Percentiles rank a stretch among this genome's conserved stretches.
Evolutionary conservation across 371 early-diverging fungal species (phyloP).

Genomic region (Actinomortierella ambigua): DNA sequence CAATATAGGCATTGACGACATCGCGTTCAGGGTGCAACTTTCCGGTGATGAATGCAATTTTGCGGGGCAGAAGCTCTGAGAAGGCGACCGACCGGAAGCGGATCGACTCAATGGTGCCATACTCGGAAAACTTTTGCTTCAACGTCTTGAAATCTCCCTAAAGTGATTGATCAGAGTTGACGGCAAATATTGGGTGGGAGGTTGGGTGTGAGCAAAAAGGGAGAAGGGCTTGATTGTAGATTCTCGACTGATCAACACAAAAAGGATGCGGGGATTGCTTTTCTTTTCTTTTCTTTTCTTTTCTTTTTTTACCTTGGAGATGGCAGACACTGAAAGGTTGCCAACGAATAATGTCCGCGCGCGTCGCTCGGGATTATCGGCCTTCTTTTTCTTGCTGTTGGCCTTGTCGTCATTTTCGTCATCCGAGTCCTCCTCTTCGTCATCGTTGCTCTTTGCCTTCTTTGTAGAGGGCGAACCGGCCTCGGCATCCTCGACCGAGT

Average conservation of each 20-base stretch:
- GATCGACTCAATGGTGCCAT: constrained; percentile 82
- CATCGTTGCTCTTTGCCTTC: constrained; percentile 31
- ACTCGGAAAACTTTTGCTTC: constrained; percentile 66
- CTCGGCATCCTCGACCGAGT: not conserved
- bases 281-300: not conserved
- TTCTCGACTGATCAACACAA: too few relatives aligned
- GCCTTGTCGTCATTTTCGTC: constrained; percentile 22
- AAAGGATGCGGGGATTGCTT: too few relatives aligned
- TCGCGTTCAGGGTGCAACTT: constrained; percentile 84
- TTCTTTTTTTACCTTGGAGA: constrained; percentile 60
- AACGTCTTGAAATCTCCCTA: constrained; percentile 64
- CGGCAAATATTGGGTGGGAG: not conserved
- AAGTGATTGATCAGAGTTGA: too few relatives aligned
- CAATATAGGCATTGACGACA: constrained; percentile 88
- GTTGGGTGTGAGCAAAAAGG: not conserved
- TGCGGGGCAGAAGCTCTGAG: constrained; percentile 68
- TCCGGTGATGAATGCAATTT: constrained; percentile 75
- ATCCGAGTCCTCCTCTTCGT: constrained; percentile 24
- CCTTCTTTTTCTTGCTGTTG: constrained; percentile 32
- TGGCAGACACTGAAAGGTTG: constrained; percentile 71
- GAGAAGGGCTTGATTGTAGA: too few relatives aligned
- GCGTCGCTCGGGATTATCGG: constrained; percentile 56
- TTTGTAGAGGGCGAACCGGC: constrained; percentile 7
- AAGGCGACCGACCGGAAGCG: constrained; percentile 92
- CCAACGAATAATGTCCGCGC: constrained; percentile 83